A percentile compares a stretch with the other conserved stretches of the same genome.
Conservation (phyloP, 2,329 filamentous ascomycete species). For the Alternaria ethzedia region DNA sequence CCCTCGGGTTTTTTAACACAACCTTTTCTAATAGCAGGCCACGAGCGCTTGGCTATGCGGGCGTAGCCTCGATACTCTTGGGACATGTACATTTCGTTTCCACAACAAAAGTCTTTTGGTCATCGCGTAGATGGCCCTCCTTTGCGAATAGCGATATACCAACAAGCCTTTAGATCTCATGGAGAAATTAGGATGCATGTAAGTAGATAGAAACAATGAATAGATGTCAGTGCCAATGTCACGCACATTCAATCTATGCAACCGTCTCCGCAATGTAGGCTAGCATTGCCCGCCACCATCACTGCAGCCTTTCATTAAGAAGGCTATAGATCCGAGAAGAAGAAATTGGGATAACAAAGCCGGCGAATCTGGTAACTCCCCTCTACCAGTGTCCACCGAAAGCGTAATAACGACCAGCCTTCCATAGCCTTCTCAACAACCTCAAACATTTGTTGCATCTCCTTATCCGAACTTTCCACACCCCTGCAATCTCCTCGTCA, state of each 20-base stretch:
- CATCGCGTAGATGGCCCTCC: not conserved
- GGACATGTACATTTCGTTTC: not conserved
- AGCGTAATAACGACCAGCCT: not conserved
- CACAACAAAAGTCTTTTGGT: constrained; percentile 1
- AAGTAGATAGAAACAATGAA: not conserved
- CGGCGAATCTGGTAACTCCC: not conserved
- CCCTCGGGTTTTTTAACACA: not conserved
- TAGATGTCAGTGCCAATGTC: not conserved
- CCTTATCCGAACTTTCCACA: not conserved
- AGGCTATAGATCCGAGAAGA: not conserved
- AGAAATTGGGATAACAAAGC: not conserved
- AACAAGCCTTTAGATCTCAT: not conserved
- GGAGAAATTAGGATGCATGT: not conserved
- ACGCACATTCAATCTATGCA: not conserved
- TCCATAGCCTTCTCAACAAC: not conserved
- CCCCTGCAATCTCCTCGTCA: not conserved
- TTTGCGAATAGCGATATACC: constrained; percentile 2
- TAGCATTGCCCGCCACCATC: not conserved
- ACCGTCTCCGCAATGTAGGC: not conserved
- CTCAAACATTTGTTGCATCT: not conserved
- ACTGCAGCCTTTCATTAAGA: not conserved
- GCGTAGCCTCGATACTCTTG: constrained; percentile 2
- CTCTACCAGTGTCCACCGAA: not conserved
- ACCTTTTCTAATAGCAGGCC: not conserved
- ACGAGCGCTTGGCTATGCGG: constrained; percentile 4